Base-by-base conservation (phyloP, 176 grass and related monocot species). In the Neostapfia colusana region DNA sequence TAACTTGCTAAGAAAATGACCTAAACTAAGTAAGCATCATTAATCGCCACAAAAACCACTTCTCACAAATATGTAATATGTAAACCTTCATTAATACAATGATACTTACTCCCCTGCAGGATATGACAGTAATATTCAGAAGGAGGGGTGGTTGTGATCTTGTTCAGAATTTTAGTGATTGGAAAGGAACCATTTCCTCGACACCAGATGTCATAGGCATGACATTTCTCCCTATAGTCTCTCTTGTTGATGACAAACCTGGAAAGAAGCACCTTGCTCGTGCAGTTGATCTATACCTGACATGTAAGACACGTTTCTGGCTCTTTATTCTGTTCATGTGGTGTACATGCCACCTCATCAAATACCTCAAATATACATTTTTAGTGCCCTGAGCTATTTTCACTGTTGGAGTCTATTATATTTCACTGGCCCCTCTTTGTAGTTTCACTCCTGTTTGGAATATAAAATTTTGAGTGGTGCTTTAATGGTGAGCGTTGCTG, bases 141-240 rank as follows among this genome's bases (percentile, higher is more conserved):
- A 99, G 95, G 82, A 99, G 95, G 69, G 95, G 95, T 63, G 95
- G 95, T 74, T 90, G 90, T 23, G 95, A 92, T 85, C 89, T 99
- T 70, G 95, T 99, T 87, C 95, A 95, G 68, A 95, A 69, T 85
- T 91, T 75, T 92, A 82, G 31, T 69, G 89, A 95, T 17, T 99
- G 95, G 95, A 88, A 70, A 73, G 77, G 54, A 48, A 99, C 95
- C 37, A 56, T 99, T 80, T 15, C 77, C 56, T 86, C 79, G 50
- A 87, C 95, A 53, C 95, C 95, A 84, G 95, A 99, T 89, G 92
- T 99, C 78, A 95, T 99, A 85, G 90, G 83, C 77, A 99, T 99
- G 89, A 95, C 89, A 58, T 99, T 99, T 88, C 35, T 75, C 53
- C 85, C 92, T 61, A 92, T 99, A 65, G 76, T 92, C 80, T 99